phyloP scores from a whole-genome alignment of 257 asterid genomes.

The Solanum sitiens region DNA sequence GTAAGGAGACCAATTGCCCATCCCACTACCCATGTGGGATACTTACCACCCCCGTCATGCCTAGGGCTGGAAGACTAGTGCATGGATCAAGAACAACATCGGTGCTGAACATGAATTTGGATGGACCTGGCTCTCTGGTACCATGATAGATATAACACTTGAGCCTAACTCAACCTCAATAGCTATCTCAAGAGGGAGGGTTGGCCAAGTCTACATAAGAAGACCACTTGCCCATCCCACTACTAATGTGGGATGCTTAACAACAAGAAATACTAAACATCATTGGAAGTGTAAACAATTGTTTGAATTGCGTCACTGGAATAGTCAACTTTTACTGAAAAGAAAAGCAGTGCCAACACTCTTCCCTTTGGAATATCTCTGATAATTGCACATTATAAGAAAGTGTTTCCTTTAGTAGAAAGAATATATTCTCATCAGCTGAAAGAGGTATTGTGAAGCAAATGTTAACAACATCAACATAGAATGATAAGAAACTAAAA shows the following conservation, averaged over 20 bases:
- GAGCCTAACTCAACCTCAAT: background rate
- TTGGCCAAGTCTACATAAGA: background rate
- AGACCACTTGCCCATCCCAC: background rate
- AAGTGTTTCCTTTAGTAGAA: background rate
- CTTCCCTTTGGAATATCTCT: background rate
- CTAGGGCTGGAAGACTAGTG: background rate
- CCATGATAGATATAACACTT: background rate
- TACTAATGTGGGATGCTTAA: background rate
- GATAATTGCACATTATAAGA: background rate
- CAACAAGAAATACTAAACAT: background rate
- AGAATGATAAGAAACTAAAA: background rate
- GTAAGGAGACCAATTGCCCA: background rate
- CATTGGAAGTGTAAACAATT: background rate
- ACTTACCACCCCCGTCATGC: background rate
- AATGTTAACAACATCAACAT: background rate
- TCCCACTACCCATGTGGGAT: background rate
- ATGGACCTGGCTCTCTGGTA: background rate
- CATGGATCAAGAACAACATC: background rate
- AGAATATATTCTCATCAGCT: background rate
- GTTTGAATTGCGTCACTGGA: background rate
- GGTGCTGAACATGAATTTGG: background rate
- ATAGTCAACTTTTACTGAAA: background rate
- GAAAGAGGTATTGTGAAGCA: background rate
- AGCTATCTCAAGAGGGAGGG: background rate
- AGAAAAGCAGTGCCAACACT: background rate